phyloP scores from a whole-genome alignment of 176 grass and related monocot genomes.

The Oryza meridionalis region DNA sequence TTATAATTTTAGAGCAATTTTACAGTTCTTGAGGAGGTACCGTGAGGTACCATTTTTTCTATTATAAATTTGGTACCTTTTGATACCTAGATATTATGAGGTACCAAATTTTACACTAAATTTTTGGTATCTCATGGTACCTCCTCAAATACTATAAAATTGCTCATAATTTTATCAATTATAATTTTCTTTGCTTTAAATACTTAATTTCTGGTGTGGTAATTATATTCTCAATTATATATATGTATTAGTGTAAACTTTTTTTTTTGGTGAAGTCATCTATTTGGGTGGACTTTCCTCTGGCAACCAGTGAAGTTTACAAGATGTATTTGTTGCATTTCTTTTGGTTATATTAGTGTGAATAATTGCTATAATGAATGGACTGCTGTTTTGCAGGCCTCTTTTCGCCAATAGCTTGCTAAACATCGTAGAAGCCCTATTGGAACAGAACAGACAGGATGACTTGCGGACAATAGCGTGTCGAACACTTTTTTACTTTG shows the following conservation, averaged over 20 bases:
- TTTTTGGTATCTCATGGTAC: too few relatives aligned
- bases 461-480: slow-evolving; percentile 78
- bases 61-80: too few relatives aligned
- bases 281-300: slow-evolving; percentile 9
- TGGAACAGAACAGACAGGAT: slow-evolving; percentile 90
- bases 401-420: slow-evolving; percentile 90
- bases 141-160: too few relatives aligned
- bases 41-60: too few relatives aligned
- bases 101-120: too few relatives aligned
- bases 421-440: slow-evolving; percentile 72
- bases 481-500: slow-evolving; percentile 87
- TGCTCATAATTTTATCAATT: slow-evolving; percentile 5
- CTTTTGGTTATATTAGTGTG: not conserved
- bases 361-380: not conserved
- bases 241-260: not conserved
- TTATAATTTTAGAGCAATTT: too few relatives aligned
- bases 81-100: too few relatives aligned
- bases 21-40: too few relatives aligned
- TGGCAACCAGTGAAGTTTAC: not conserved
- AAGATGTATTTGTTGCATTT: not conserved
- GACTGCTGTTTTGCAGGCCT: slow-evolving; percentile 70
- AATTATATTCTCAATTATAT: not conserved
- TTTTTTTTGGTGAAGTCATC: not conserved
- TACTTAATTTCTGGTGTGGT: not conserved
- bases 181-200: not conserved